phyloP scores from a whole-genome alignment of 2,329 filamentous ascomycete species.

The Ophiostoma novo-ulmi region DNA sequence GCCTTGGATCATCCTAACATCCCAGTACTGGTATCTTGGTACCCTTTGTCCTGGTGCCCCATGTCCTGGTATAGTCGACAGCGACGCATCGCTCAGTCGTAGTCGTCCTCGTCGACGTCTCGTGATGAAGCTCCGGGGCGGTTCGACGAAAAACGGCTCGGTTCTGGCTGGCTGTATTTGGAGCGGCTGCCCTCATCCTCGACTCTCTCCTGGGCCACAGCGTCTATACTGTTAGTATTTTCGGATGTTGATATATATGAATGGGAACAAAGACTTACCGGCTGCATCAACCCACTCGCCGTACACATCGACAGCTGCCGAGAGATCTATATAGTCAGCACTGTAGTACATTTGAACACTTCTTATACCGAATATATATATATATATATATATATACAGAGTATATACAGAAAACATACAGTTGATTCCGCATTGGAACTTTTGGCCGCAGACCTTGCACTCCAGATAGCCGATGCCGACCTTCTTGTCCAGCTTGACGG shows the following conservation, averaged over 20 bases:
- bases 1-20: background rate
- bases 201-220: constrained; percentile 46
- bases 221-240: constrained; percentile 35
- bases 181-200: constrained; percentile 22
- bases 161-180: constrained; percentile 14
- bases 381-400: too few species aligned
- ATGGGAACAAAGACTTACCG: constrained; percentile 38
- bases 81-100: constrained; percentile 33
- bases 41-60: too few species aligned
- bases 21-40: background rate
- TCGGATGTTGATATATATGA: background rate
- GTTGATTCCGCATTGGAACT: constrained; percentile 88
- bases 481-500: constrained; percentile 92
- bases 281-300: constrained; percentile 95
- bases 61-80: background rate
- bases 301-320: constrained; percentile 89
- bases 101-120: constrained; percentile 39
- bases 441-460: constrained; percentile 91
- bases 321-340: constrained; percentile 61
- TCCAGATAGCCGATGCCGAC: constrained; percentile 74
- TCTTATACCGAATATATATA: constrained; percentile 42
- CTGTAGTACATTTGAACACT: background rate
- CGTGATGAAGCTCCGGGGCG: constrained; percentile 18
- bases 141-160: constrained; percentile 12
- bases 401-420: constrained; percentile 52